These are phyloP conservation scores for Jacaranda copaia DNA, from an alignment of 257 asterid species.

Conservation along the genomic window DNA sequence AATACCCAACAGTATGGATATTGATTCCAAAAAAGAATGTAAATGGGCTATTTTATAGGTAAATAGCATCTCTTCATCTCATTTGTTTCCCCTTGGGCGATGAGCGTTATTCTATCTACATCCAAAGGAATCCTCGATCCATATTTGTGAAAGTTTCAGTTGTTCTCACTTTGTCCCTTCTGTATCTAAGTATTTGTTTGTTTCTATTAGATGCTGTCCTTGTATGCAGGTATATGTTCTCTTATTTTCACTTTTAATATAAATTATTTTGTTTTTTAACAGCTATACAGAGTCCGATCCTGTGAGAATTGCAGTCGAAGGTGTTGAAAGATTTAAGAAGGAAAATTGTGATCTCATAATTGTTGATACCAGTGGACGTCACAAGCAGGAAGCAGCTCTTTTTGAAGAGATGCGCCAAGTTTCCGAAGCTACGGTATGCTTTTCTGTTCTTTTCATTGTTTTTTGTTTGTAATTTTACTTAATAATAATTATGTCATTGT, in stretches of 20 bases:
- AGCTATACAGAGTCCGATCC: constrained; percentile 99
- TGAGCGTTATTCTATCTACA: neutral
- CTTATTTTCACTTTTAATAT: constrained; percentile 1
- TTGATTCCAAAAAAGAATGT: neutral
- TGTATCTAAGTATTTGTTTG: neutral
- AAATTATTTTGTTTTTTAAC: constrained; percentile 46
- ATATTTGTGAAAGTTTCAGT: neutral
- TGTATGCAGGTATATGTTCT: neutral
- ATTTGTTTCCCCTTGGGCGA: neutral
- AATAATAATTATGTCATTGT: constrained; percentile 22
- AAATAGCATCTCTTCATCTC: constrained; percentile 13
- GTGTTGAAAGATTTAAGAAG: constrained; percentile 92
- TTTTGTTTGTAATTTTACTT: constrained; percentile 11
- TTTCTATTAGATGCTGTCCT: constrained; percentile 11
- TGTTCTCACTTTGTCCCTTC: constrained; percentile 19
- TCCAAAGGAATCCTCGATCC: neutral
- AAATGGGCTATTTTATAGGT: constrained; percentile 13
- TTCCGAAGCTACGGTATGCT: constrained; percentile 83
- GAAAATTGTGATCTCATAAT: constrained; percentile 93
- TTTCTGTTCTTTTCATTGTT: neutral
- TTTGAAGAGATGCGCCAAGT: constrained; percentile 99
- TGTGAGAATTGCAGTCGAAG: constrained; percentile 92
- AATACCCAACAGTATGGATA: neutral
- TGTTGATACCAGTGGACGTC: constrained; percentile 99
- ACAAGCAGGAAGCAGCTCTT: constrained; percentile 96